phyloP scores from a whole-genome alignment of 257 asterid genomes.

The Solanum tarapatanum region DNA sequence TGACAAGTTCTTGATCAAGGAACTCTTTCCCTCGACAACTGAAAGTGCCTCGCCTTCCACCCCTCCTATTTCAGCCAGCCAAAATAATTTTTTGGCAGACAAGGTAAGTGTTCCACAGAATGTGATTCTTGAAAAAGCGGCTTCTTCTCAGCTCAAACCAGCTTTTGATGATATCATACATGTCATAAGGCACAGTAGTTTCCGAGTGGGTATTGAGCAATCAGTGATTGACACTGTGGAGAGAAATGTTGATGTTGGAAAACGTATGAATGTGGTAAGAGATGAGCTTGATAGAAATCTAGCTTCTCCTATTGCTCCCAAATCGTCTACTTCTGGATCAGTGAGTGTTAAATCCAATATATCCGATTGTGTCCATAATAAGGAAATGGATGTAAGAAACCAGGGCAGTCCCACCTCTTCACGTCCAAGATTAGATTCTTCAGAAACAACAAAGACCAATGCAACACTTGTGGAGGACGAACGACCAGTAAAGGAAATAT shows the following conservation, averaged over 20 bases:
- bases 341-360: slow-evolving; percentile 17
- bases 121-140: slow-evolving; percentile 26
- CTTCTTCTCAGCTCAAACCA: slow-evolving; percentile 27
- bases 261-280: slow-evolving; percentile 33
- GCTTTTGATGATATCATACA: slow-evolving; percentile 55
- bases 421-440: slow-evolving; percentile 15
- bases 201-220: slow-evolving; percentile 44
- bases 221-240: slow-evolving; percentile 30
- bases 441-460: slow-evolving; percentile 19
- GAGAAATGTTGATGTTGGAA: slow-evolving; percentile 26
- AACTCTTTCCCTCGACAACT: slow-evolving; percentile 15
- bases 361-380: slow-evolving; percentile 22
- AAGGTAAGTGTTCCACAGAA: slow-evolving; percentile 29
- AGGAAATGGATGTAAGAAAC: slow-evolving; percentile 37
- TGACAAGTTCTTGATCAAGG: slow-evolving; percentile 45
- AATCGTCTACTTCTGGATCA: slow-evolving; percentile 19
- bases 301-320: slow-evolving; percentile 22
- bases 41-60: slow-evolving; percentile 22
- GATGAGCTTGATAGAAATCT: slow-evolving; percentile 37
- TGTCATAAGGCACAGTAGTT: slow-evolving; percentile 56
- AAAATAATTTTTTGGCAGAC: slow-evolving; percentile 26
- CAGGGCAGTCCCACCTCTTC: slow-evolving; percentile 9
- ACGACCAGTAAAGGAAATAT: slow-evolving; percentile 45
- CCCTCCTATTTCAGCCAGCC: slow-evolving; percentile 28
- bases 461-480: slow-evolving; percentile 22